A percentile compares a stretch with the other conserved stretches of the same genome.
phyloP scores from a whole-genome alignment of 2,329 filamentous ascomycete species.

The Colletotrichum cordylinicola region DNA sequence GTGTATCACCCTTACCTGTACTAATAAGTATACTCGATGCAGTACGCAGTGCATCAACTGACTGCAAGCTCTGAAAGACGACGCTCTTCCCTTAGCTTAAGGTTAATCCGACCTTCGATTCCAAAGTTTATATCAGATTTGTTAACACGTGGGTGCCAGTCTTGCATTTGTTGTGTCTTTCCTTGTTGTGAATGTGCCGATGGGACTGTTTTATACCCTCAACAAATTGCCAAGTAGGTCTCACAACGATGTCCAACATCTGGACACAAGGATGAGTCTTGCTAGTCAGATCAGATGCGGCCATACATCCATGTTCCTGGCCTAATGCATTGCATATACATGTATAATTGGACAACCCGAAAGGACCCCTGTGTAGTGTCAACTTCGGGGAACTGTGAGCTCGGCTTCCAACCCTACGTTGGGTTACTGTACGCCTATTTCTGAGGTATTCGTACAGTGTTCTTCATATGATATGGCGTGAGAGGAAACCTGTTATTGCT shows the following conservation, averaged over 20 bases:
- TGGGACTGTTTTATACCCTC: background rate
- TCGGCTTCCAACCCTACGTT: background rate
- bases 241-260: background rate
- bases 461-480: background rate
- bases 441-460: background rate
- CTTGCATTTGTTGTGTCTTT: fast-evolving
- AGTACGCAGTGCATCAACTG: background rate
- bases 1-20: background rate
- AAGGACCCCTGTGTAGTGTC: background rate
- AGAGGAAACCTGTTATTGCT: fast-evolving
- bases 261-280: fast-evolving
- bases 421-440: background rate
- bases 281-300: fast-evolving
- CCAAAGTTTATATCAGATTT: fast-evolving
- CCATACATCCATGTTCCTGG: no score
- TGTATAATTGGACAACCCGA: background rate
- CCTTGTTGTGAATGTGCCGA: background rate
- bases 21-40: background rate
- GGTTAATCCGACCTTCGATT: background rate
- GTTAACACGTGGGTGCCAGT: fast-evolving
- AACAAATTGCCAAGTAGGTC: fast-evolving
- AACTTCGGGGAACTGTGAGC: background rate
- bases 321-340: no score
- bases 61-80: fast-evolving
- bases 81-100: fast-evolving